Conservation (phyloP, 495 filamentous ascomycete species). For the Hypoxylon fuscum region DNA sequence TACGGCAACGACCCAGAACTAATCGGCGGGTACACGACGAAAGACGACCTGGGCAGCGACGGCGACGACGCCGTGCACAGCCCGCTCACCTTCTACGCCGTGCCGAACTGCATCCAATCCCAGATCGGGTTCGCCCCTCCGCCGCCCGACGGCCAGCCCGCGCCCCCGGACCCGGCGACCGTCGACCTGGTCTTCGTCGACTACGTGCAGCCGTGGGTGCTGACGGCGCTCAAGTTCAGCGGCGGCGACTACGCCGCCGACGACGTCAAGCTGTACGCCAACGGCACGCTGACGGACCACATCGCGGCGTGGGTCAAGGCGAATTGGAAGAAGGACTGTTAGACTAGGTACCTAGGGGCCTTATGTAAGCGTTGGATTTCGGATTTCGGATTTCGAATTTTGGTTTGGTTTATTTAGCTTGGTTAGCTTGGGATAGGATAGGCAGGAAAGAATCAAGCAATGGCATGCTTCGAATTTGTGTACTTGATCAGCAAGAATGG, state of each 20-base stretch:
- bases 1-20: slow-evolving; percentile 51
- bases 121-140: slow-evolving; percentile 62
- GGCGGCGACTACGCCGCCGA: slow-evolving; percentile 66
- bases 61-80: slow-evolving; percentile 92
- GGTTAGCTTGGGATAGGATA: too few relatives aligned
- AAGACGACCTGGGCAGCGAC: slow-evolving; percentile 82
- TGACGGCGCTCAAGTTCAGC: slow-evolving; percentile 74
- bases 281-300: slow-evolving; percentile 75
- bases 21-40: slow-evolving; percentile 85
- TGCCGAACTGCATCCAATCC: slow-evolving; percentile 84
- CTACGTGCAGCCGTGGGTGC: slow-evolving; percentile 83
- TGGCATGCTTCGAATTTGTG: too few relatives aligned
- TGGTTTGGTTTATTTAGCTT: too few relatives aligned
- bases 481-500: too few relatives aligned
- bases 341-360: neutral
- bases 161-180: slow-evolving; percentile 62
- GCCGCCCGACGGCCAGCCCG: slow-evolving; percentile 11
- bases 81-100: slow-evolving; percentile 73
- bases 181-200: slow-evolving; percentile 92
- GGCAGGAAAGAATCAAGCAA: too few relatives aligned
- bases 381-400: too few relatives aligned
- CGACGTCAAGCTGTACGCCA: slow-evolving; percentile 72
- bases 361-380: too few relatives aligned
- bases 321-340: slow-evolving; percentile 74
- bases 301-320: slow-evolving; percentile 79